Evolutionary conservation across 768 basidiomycete species (phyloP), one percentile per base, ranked within the genome.

Genomic region (Vararia minispora): DNA sequence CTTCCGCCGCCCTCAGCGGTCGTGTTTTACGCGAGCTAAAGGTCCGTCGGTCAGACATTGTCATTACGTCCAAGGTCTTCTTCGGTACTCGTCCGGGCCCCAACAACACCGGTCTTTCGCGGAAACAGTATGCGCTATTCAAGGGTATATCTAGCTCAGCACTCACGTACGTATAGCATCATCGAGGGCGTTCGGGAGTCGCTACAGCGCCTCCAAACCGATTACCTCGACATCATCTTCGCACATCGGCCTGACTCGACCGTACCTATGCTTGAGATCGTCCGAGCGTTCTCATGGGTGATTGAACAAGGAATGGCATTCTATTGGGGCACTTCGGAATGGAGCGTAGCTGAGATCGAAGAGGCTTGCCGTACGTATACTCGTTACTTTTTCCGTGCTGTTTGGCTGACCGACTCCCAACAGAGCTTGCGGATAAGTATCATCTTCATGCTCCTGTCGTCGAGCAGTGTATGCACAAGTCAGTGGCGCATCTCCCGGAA

Each of bases 61-160:
- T 89, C 37, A 65, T 89, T 50, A 73, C 78, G n/a, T 89, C 86
- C 41, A 88, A 88, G 57, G 43, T 88, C 28, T 88, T 75, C 66
- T 88, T 79, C 69, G 86, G 86, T 6, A 60, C 69, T 4, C 59
- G 72, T 38, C 52, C 55, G 20, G 79, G 75, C 31, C 57, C 59
- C 18, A 80, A 81, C 47, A 69, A 64, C 44, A 57, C 55, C 35
- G 76, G 75, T 18, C 57, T 76, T 8, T 73, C 72, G 3, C 60
- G 72, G 33, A 76, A 77, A 49, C 75, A 77, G 74, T 76, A 44
- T 39, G 72, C 62, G 13, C 8, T 13, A 5, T n/a, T 11, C 6
- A 4, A 23, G 24, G 17, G 12, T 12, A 23, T 28, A 27, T 6
- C 14, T 28, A 27, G 16, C 39, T 33, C 21, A 11, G 14, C 33